These are phyloP conservation scores for Eucalyptus melliodora DNA, from an alignment of 345 rosid species.

Conservation along the genomic window DNA sequence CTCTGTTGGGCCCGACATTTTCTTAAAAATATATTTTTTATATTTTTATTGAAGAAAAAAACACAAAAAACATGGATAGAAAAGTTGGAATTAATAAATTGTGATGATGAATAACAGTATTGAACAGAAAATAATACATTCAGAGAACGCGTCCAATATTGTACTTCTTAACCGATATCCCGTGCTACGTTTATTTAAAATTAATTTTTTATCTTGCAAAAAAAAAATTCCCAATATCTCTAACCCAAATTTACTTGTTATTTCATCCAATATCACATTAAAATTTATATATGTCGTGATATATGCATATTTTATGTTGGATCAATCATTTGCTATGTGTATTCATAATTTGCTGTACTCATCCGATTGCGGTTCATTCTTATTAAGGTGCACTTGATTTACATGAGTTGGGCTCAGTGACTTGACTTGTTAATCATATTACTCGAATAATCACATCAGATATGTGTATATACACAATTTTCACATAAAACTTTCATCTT, in stretches of 20 bases:
- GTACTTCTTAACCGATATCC: background rate
- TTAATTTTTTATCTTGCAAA: background rate
- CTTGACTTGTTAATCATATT: background rate
- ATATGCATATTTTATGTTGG: too few species aligned
- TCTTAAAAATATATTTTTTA: background rate
- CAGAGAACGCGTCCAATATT: background rate
- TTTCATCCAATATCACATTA: too few species aligned
- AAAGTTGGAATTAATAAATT: background rate
- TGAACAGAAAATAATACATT: background rate
- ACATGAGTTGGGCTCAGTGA: background rate
- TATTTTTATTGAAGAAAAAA: background rate
- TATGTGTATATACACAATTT: too few species aligned
- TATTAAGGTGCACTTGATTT: too few species aligned
- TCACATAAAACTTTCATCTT: too few species aligned
- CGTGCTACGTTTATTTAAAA: background rate
- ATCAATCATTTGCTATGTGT: background rate
- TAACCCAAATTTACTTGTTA: too few species aligned
- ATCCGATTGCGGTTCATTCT: fast-evolving
- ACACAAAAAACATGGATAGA: background rate
- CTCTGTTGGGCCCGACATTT: background rate
- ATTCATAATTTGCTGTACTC: background rate
- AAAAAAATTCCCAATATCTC: background rate
- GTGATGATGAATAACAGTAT: background rate
- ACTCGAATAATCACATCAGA: background rate
- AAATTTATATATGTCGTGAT: background rate